Percentiles rank a stretch among this genome's conserved stretches.
Conservation (phyloP, 371 early-diverging fungal species). For the Apophysomyces elegans region DNA sequence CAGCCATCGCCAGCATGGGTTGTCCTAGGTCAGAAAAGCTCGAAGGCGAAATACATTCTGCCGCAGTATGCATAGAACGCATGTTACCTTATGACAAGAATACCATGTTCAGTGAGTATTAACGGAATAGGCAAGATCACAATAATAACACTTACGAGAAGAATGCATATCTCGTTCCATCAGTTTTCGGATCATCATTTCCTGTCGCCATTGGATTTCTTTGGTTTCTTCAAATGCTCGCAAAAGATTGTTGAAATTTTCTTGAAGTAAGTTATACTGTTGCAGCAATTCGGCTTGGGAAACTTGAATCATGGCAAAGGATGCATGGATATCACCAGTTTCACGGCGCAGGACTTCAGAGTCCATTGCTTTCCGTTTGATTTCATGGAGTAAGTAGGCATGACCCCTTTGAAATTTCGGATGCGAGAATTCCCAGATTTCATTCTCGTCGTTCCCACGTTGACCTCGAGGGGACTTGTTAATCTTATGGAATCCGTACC, state of each 20-base stretch:
- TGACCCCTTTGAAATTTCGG: conserved; percentile 53
- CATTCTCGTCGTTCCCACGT: conserved; percentile 71
- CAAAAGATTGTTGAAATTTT: conserved; percentile 64
- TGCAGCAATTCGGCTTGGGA: conserved; percentile 69
- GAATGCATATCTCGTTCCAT: conserved; percentile 26
- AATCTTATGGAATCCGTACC: conserved; percentile 67
- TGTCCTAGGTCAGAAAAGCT: neutral
- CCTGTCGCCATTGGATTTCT: conserved; percentile 61
- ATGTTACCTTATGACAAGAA: too few species aligned
- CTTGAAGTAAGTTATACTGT: conserved; percentile 67
- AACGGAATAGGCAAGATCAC: neutral
- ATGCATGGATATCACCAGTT: conserved; percentile 69
- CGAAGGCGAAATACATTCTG: conserved; percentile 12
- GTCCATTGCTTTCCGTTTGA: conserved; percentile 70
- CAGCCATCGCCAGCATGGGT: neutral
- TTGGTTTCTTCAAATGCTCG: conserved; percentile 71
- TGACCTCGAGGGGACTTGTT: conserved; percentile 73
- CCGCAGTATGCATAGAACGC: neutral
- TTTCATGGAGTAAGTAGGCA: conserved; percentile 49
- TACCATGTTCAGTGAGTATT: neutral
- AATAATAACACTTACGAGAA: neutral
- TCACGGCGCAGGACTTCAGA: conserved; percentile 72
- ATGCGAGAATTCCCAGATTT: conserved; percentile 61
- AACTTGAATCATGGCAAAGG: conserved; percentile 72
- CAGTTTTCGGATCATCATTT: conserved; percentile 48